phyloP scores from a whole-genome alignment of 768 basidiomycete genomes.

The Dictyophora rubrovolvata region DNA sequence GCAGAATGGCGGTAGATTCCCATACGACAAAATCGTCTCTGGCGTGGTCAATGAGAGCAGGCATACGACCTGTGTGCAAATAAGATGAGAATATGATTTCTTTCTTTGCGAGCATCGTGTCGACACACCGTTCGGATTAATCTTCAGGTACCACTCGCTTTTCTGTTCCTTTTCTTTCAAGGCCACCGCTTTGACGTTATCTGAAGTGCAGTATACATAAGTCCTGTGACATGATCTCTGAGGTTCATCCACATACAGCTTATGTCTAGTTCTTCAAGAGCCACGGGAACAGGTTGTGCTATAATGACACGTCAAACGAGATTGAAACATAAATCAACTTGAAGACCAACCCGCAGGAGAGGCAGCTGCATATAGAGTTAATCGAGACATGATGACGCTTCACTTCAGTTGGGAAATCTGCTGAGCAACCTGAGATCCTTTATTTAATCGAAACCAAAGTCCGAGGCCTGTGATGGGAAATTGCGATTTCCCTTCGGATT shows the following conservation, averaged over 20 bases:
- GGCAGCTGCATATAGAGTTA: too few species aligned
- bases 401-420: too few species aligned
- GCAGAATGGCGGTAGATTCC: conserved; percentile 81
- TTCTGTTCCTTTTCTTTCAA: conserved; percentile 4
- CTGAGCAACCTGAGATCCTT: too few species aligned
- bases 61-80: conserved; percentile 39
- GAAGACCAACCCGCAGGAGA: too few species aligned
- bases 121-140: conserved; percentile 3
- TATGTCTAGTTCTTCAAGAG: conserved; percentile 4
- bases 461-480: too few species aligned
- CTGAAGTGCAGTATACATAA: neutral
- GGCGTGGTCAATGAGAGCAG: conserved; percentile 50
- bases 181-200: neutral
- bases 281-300: neutral
- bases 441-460: too few species aligned
- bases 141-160: conserved; percentile 6
- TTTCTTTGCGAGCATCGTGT: neutral
- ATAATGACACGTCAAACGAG: too few species aligned
- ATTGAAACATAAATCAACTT: too few species aligned
- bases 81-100: neutral
- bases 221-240: neutral
- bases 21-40: conserved; percentile 52
- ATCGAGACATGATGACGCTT: too few species aligned
- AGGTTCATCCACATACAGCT: neutral
- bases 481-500: too few species aligned